Evolutionary conservation across 164 flowering plant genomes (phyloP), one percentile per base, ranked within the genome.

Genomic region (Macadamia tetraphylla): DNA sequence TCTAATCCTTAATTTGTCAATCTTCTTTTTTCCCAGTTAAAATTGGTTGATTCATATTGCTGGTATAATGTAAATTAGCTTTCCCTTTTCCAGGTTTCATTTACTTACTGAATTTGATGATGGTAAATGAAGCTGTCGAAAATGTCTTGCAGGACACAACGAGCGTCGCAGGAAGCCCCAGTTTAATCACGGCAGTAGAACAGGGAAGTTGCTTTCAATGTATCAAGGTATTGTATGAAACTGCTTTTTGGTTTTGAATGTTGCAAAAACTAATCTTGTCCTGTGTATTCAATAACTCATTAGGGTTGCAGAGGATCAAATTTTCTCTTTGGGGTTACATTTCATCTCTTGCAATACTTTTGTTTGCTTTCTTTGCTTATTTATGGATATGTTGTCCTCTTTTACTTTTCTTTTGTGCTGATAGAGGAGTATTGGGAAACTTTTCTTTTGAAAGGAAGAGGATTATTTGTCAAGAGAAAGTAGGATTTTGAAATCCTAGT

Each of bases 71-170:
- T 0, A 18, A 15, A 60, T 49, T 51, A 58, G 14, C 17, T 67
- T 61, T 31, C 58, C n/a, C 44, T 58, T 51, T 12, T 69, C 58
- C 77, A 88, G 94, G 80, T 86, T 88, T 58, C 94, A 88, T 73
- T 67, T 83, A 74, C 75, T 86, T 74, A 76, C 67, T 60, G 90
- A 88, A 73, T 88, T 88, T 80, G 93, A 88, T 74, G 84, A 86
- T 69, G 94, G 81, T 29, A 88, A 88, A 75, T 86, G 91, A 15
- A 88, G 94, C 55, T 88, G 94, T 66, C 84, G 94, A 35, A 82
- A 80, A 76, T 88, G 93, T 66, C 87, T 88, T 65, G 90, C 87
- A 48, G 88, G 90, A n/a, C 93, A 88, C 68, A 88, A 88, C 69
- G 81, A 82, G 65, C 88, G 94, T 3, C 70, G 94, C 29, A 78